phyloP scores from a whole-genome alignment of 1,139 yeast species.

The Yamadazyma diospyri region DNA sequence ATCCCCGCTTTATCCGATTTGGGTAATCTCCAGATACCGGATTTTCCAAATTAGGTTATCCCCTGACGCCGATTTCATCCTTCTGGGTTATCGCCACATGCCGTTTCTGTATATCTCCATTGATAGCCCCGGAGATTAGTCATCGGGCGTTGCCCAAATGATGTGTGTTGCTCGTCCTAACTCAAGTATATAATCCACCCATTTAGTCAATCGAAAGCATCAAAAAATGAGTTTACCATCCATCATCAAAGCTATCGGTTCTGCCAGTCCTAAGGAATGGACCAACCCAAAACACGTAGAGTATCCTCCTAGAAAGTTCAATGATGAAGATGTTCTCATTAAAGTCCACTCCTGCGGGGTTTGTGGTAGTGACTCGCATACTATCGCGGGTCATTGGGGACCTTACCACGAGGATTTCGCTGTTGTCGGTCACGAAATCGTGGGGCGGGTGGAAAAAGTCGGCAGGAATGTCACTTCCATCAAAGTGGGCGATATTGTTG shows the following conservation, averaged over 20 bases:
- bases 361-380: constrained; percentile 42
- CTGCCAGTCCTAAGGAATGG: background rate
- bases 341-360: constrained; percentile 36
- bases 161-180: too few relatives aligned
- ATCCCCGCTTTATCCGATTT: too few relatives aligned
- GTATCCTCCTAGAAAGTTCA: background rate
- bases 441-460: constrained; percentile 46
- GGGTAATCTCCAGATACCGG: too few relatives aligned
- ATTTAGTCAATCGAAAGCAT: too few relatives aligned
- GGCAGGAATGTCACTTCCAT: constrained; percentile 37
- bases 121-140: too few relatives aligned
- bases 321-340: constrained; percentile 26
- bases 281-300: background rate
- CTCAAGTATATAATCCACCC: too few relatives aligned
- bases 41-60: too few relatives aligned
- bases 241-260: background rate
- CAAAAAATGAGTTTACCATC: background rate
- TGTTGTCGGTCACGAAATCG: constrained; percentile 44
- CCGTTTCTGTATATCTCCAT: too few relatives aligned
- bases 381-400: constrained; percentile 40
- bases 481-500: constrained; percentile 56
- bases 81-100: too few relatives aligned
- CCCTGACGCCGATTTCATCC: too few relatives aligned
- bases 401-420: constrained; percentile 26
- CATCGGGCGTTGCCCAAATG: too few relatives aligned